A percentile compares a stretch with the other conserved stretches of the same genome.
Conservation (phyloP, 2,329 filamentous ascomycete genomes). For the Sporothrix phasma region DNA sequence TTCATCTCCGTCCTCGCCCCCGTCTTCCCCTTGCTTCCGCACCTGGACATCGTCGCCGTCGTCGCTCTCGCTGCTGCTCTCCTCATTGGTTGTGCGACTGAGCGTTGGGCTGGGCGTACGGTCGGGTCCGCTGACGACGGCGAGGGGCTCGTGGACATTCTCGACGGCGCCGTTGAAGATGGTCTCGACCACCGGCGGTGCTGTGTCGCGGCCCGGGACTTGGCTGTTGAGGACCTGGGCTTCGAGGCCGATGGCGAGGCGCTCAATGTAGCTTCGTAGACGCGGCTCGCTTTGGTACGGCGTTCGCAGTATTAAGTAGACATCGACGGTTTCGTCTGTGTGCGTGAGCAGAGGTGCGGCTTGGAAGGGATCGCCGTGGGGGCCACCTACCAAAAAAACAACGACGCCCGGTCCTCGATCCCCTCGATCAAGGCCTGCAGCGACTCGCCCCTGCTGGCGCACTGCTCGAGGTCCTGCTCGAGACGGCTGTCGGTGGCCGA, state of each 20-base stretch:
- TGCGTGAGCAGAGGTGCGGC: slow-evolving; percentile 24
- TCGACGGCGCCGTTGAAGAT: slow-evolving; percentile 48
- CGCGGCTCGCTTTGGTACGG: slow-evolving; percentile 47
- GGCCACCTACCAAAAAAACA: slow-evolving; percentile 58
- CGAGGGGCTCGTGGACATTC: slow-evolving; percentile 40
- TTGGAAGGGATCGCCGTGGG: no score
- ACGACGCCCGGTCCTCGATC: slow-evolving; percentile 50
- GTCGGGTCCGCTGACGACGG: slow-evolving; percentile 35
- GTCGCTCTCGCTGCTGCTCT: slow-evolving; percentile 15
- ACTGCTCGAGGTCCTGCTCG: slow-evolving; percentile 37
- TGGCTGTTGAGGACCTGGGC: slow-evolving; percentile 52
- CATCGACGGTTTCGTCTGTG: slow-evolving; percentile 61
- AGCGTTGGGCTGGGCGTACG: slow-evolving; percentile 19
- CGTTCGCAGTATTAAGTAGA: slow-evolving; percentile 59
- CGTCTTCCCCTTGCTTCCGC: not conserved
- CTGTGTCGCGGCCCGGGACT: slow-evolving; percentile 33
- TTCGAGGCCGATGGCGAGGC: slow-evolving; percentile 58
- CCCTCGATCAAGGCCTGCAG: slow-evolving; percentile 42
- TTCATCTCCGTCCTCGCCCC: slow-evolving; percentile 13
- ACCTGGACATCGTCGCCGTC: not conserved
- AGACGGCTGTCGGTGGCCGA: slow-evolving; percentile 44
- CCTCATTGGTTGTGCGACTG: not conserved
- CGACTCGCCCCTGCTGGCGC: slow-evolving; percentile 28
- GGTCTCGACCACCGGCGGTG: slow-evolving; percentile 43
- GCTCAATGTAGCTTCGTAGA: slow-evolving; percentile 48